Base-by-base conservation (phyloP, 306 rosid genomes). In the Dryas drummondii region DNA sequence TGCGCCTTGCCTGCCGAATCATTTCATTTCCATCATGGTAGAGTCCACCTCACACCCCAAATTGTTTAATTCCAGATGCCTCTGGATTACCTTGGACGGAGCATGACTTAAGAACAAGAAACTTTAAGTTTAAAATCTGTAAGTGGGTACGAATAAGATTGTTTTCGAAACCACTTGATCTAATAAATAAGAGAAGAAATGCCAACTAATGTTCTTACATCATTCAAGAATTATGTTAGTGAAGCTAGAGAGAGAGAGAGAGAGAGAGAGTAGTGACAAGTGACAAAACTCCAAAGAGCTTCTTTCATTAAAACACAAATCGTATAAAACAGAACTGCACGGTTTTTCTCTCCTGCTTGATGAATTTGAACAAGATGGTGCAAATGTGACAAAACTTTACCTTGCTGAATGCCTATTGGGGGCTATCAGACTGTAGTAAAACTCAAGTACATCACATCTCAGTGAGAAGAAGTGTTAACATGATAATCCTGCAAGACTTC, bases 391-490 rank as follows among this genome's bases (percentile, higher is more conserved):
- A 0, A 5, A 4, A 4, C 0, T 7, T 26, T 50, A 51, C 50
- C 15, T 61, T 10, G 15, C 57, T 32, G 26, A 10, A 13, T 26
- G 2, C 47, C 44, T 26, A 13, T 14, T 69, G 1, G 1, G 17
- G 14, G 6, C 14, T 4, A 66, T 66, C 16, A n/a, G 54, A 44
- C 3, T 5, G 7, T 10, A 10, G 55, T 47, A 37, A 26, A 22
- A 14, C 19, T n/a, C 5, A 22, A 42, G 42, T 19, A 13, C 53
- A 71, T 71, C 54, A 56, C 41, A 9, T 55, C 42, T 47, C 7
- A 54, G 52, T 41, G 41, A 69, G 50, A 9, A 3, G 1, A 58
- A 76, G 54, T 51, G 60, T 69, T 54, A 70, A 70, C 27, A 14
- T 32, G 62, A 32, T 0, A 50, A 15, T 22, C 58, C 59, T 59